Conservation (phyloP, 768 basidiomycete genomes). For the Termitomyces sp. region DNA sequence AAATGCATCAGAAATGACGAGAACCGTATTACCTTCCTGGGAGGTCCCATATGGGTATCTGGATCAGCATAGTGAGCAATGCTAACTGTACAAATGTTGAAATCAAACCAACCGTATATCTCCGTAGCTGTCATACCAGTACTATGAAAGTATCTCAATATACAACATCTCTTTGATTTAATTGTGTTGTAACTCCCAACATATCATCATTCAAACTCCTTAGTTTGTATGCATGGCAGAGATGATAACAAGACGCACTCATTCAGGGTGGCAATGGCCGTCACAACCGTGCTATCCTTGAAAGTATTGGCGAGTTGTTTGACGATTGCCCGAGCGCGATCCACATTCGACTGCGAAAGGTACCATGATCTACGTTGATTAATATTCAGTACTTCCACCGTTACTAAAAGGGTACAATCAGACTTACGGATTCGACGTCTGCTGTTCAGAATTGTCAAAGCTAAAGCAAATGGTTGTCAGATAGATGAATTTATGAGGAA, state of each 20-base stretch:
- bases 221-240: no score
- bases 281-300: slow-evolving; percentile 49
- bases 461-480: slow-evolving; percentile 33
- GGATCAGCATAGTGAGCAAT: slow-evolving; percentile 3
- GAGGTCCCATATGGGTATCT: slow-evolving; percentile 27
- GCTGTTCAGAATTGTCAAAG: slow-evolving; percentile 86
- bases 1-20: slow-evolving; percentile 78
- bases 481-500: neutral
- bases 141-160: slow-evolving; percentile 37
- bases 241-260: slow-evolving; percentile 45
- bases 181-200: slow-evolving; percentile 43
- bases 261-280: slow-evolving; percentile 75
- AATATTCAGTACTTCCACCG: slow-evolving; percentile 7
- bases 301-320: slow-evolving; percentile 60
- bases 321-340: slow-evolving; percentile 65
- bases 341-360: slow-evolving; percentile 58
- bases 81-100: neutral
- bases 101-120: slow-evolving; percentile 55
- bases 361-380: slow-evolving; percentile 54
- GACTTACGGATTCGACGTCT: slow-evolving; percentile 49
- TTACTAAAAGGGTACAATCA: neutral
- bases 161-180: neutral
- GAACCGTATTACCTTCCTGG: slow-evolving; percentile 57
- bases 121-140: slow-evolving; percentile 71
- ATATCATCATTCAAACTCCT: slow-evolving; percentile 22